phyloP scores from a whole-genome alignment of 805 yeast genomes.

The Priceomyces haplophilus region DNA sequence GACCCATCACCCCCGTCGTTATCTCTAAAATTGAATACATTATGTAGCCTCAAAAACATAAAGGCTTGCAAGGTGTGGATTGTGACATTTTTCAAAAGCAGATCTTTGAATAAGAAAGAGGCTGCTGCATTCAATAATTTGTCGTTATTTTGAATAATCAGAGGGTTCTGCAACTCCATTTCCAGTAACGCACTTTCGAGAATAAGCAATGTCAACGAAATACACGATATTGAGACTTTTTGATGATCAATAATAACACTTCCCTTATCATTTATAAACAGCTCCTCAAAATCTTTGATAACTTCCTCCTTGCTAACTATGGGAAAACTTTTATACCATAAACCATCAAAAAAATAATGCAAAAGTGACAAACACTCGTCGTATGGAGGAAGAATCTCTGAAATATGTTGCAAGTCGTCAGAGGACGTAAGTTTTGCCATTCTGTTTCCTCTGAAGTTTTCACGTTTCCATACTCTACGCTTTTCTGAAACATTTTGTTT shows the following conservation, averaged over 20 bases:
- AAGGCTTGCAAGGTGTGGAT: slow-evolving; percentile 4
- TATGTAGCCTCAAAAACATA: neutral
- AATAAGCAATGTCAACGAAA: slow-evolving; percentile 2
- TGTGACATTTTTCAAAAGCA: neutral
- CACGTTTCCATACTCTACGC: neutral
- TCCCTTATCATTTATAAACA: neutral
- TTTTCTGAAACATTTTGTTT: neutral
- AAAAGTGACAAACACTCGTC: neutral
- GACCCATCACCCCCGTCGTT: slow-evolving; percentile 5
- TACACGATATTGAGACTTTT: neutral
- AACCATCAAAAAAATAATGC: slow-evolving; percentile 2
- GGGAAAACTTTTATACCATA: slow-evolving; percentile 2
- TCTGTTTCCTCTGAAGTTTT: neutral
- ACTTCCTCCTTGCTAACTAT: neutral
- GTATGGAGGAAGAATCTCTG: slow-evolving; percentile 3
- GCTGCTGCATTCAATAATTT: slow-evolving; percentile 1
- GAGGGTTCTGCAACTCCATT: neutral
- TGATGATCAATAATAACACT: neutral
- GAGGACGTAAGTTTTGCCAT: neutral
- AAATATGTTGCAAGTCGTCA: neutral
- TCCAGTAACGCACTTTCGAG: slow-evolving; percentile 2
- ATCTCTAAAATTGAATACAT: slow-evolving; percentile 3
- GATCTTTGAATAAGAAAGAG: neutral
- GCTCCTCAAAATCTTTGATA: neutral
- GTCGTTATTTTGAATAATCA: neutral